Base-by-base conservation (phyloP, 306 rosid species). In the Pterocarpus macrocarpus region DNA sequence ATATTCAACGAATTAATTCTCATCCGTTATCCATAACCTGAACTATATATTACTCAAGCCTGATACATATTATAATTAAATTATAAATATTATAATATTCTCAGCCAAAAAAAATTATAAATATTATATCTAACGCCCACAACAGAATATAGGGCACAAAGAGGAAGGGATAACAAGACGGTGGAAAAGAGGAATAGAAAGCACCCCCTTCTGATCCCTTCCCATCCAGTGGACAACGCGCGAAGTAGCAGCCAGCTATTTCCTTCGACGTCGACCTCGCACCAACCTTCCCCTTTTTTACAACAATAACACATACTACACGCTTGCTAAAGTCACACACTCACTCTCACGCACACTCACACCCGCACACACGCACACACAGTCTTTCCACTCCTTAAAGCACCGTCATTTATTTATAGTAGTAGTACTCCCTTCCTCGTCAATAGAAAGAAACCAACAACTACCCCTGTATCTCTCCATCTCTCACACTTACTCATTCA, bases 171-270 rank as follows among this genome's bases (percentile, higher is more conserved):
- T 2, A 36, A 9, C 7, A 47, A 6, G 11, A 55, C 3, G n/a
- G 17, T 22, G 73, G 13, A 41, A 57, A 56, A 68, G 17, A 73
- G 22, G 7, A 22, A 41, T 14, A 16, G 34, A 53, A 64, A 56
- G 57, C 52, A 16, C 35, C 47, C 57, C 44, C 28, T 53, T 55
- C 22, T 53, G 7, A 65, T 34, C 71, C 55, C 34, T 17, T 47
- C 32, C 49, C 8, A 57, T 53, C 35, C 80, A 69, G 87, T 85
- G 92, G 91, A 55, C 80, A 71, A 65, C 16, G 28, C 8, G 2
- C 38, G 77, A 84, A 83, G 89, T 85, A 88, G 93, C 70, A 76
- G 88, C 92, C 95, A 94, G 90, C 96, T 88, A 78, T 81, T 80
- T 6, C 47, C 47, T 41, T 53, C 62, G 92, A 90, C 79, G 15